Evolutionary conservation across 2,329 filamentous ascomycete genomes (phyloP), one percentile per base, ranked within the genome.

Genomic region (Fusarium sp.): DNA sequence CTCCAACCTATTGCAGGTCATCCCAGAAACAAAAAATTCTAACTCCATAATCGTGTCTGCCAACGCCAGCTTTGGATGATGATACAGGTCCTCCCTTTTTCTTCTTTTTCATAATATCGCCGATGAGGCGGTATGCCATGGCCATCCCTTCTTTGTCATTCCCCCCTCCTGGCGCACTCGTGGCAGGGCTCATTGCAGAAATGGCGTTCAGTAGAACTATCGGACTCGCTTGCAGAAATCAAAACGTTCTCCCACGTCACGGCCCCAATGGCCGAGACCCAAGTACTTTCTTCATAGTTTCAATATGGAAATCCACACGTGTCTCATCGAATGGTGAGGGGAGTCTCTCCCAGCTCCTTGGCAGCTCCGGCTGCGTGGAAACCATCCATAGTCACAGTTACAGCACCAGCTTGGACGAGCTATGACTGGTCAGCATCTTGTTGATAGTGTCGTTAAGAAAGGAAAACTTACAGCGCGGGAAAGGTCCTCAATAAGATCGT

Each of bases 341-440:
- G 80, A n/a, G 72, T 81, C 70, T 80, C 76, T 52, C 80, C 81
- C 52, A 81, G 71, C 68, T 80, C 75, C 65, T 81, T 79, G 25
- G 81, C 81, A 50, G 78, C 72, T n/a, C 81, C 81, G 12, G 79
- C 72, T 30, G 95, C 95, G 75, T 92, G 89, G 81, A 98, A 94
- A 6, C 93, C 94, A 73, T 97, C 93, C 14, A 97, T 84, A 1
- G 94, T 95, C 61, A 98, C 92, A 66, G 91, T 94, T 14, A 98
- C 95, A 10, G 97, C 96, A 59, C 97, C 96, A 7, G 97, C 95
- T 90, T 98, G 94, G 33, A 98, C 95, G 72, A 99, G 90, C 92
- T 95, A 70, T 62, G 68, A 52, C 68, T n/a, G 12, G 70, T 82
- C 77, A 82, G 79, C 74, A 45, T 66, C 37, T 60, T 25, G 30